A percentile compares a stretch with the other conserved stretches of the same genome.
Evolutionary conservation across 1,284 basidiomycete species (phyloP).

Genomic region (Takashimella koratensis): DNA sequence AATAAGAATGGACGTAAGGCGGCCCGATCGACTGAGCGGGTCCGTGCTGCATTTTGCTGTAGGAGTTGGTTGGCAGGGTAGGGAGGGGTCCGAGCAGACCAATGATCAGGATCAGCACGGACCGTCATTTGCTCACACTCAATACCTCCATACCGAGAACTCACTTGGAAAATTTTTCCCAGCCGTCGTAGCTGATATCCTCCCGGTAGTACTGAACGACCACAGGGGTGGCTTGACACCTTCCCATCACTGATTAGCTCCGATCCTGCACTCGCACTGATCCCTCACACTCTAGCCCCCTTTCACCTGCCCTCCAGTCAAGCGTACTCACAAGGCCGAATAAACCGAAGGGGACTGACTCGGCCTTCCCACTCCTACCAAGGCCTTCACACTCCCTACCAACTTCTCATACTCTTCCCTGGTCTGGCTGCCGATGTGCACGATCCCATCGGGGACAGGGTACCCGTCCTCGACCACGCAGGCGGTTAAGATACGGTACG

Average conservation of each 20-base stretch:
- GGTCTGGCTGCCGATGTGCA: constrained; percentile 19
- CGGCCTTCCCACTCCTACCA: constrained; percentile 40
- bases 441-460: constrained; percentile 38
- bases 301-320: too few species aligned
- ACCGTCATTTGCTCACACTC: too few species aligned
- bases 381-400: constrained; percentile 29
- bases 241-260: not conserved
- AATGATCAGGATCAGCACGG: too few species aligned
- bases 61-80: not conserved
- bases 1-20: constrained; percentile 41
- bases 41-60: constrained; percentile 28
- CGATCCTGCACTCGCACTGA: not conserved
- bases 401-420: constrained; percentile 30
- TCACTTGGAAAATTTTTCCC: constrained; percentile 30
- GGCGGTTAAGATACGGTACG: constrained; percentile 28
- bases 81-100: too few species aligned
- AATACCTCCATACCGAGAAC: constrained; percentile 4
- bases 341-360: constrained; percentile 39
- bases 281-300: too few species aligned
- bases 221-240: constrained; percentile 43
- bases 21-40: constrained; percentile 34
- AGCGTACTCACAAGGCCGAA: constrained; percentile 39
- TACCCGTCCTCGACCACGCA: constrained; percentile 25
- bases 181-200: constrained; percentile 23
- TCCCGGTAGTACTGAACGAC: constrained; percentile 32